phyloP scores from a whole-genome alignment of 257 asterid species.

The Ajuga chamaepitys region DNA sequence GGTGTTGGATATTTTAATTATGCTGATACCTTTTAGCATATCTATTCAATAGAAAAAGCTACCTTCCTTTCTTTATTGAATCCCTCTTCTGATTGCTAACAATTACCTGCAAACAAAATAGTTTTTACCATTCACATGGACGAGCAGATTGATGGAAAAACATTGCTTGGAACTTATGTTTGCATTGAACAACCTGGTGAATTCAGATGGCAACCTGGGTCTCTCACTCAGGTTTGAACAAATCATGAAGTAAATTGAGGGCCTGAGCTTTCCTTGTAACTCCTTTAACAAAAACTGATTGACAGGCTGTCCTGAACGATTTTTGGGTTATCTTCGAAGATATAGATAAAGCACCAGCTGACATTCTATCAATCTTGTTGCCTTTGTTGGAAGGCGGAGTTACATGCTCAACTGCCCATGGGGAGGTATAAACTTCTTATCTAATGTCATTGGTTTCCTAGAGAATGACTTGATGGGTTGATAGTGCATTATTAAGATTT shows the following conservation, averaged over 20 bases:
- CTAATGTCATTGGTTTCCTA: constrained; percentile 11
- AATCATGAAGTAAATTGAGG: neutral
- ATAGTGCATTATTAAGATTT: neutral
- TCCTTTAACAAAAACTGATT: constrained; percentile 3
- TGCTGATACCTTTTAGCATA: constrained; percentile 6
- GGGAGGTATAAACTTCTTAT: constrained; percentile 56
- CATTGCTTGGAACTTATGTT: constrained; percentile 83
- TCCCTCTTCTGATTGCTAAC: constrained; percentile 11
- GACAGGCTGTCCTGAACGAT: constrained; percentile 83
- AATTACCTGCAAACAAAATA: constrained; percentile 17
- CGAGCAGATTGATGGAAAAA: constrained; percentile 94
- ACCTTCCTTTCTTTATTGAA: neutral
- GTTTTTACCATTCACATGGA: constrained; percentile 91
- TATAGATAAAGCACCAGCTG: constrained; percentile 89
- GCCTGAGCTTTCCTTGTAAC: constrained; percentile 15
- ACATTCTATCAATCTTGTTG: constrained; percentile 62
- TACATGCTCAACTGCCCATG: constrained; percentile 72
- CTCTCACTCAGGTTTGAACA: constrained; percentile 81
- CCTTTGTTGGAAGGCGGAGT: constrained; percentile 79
- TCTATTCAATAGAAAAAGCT: neutral
- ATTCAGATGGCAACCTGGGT: constrained; percentile 99
- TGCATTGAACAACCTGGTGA: constrained; percentile 93
- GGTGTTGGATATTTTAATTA: neutral
- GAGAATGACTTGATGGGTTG: neutral
- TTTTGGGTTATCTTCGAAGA: constrained; percentile 94